Conservation (phyloP, 148 eudicot genomes). For the Amaranthus palmeri region DNA sequence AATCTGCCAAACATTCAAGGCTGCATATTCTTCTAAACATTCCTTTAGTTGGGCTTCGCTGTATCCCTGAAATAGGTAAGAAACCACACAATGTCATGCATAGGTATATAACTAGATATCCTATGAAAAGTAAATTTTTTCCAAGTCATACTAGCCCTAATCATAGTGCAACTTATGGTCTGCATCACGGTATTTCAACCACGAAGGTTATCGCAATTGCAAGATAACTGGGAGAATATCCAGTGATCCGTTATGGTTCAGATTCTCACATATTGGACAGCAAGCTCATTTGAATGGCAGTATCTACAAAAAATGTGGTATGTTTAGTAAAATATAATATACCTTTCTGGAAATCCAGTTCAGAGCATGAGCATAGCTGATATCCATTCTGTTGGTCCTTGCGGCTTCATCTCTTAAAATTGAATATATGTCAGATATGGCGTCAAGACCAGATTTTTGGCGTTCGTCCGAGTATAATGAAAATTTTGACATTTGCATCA, state of each 20-base stretch:
- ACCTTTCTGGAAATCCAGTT: constrained; percentile 99
- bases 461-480: constrained; percentile 98
- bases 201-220: not conserved
- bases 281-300: too few species aligned
- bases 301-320: not conserved
- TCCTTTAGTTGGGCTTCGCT: constrained; percentile 94
- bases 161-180: too few species aligned
- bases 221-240: not conserved
- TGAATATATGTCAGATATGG: constrained; percentile 94
- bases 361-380: constrained; percentile 88
- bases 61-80: constrained; percentile 63
- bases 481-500: constrained; percentile 99
- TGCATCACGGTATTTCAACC: not conserved
- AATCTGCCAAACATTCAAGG: constrained; percentile 96
- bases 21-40: constrained; percentile 94
- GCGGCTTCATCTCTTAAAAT: constrained; percentile 96
- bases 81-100: constrained; percentile 5
- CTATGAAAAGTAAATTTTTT: too few species aligned
- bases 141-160: too few species aligned
- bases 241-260: too few species aligned
- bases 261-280: not conserved
- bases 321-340: constrained; percentile 14
- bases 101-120: not conserved
- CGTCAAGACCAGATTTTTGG: constrained; percentile 90
- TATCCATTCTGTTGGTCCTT: constrained; percentile 67